Base-by-base conservation (phyloP, 2,329 filamentous ascomycete genomes). In the Dactylellina sp. region DNA sequence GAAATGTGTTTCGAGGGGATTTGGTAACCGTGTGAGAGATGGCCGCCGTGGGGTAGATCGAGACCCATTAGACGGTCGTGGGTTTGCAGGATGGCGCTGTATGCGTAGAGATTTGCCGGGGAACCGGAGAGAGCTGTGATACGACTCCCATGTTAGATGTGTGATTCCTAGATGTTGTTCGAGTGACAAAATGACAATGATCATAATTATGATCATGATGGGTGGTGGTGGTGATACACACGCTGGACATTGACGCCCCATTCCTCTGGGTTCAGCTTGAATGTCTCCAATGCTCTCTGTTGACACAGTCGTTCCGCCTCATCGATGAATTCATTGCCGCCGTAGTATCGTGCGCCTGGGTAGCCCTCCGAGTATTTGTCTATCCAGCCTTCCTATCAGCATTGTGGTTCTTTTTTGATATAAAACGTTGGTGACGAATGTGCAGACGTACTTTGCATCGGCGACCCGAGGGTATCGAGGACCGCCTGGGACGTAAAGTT, bases 241-340 rank as follows among this genome's bases (percentile, higher is more conserved):
- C 91, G 86, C 81, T 98, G 94, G 22, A 98, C 94, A 79, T 98
- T 98, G 80, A 98, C 94, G 75, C 95, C 94, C 94, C 94, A 98
- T 83, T 96, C 89, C 81, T 91, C 89, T 22, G 90, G 84, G 78
- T 93, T 89, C 62, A 98, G 84, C 28, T 90, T 88, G 81, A 96
- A 98, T 0, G 94, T 89, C 82, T 96, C 88, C 11, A 98, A 85
- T 16, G 95, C 95, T 79, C 94, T 89, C 81, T 92, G 86, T 83
- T 98, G 95, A 83, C 94, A 98, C 52, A 97, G 85, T 50, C 90
- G 85, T 84, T 98, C 94, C 4, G 94, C 88, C 79, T 92, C 87
- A 80, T 98, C 94, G 79, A 98, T 98, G 82, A 93, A 93, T 83
- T 97, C 91, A 82, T 98, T 98, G 76, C 94, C 94, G 61, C 94